Percentiles rank a stretch among this genome's conserved stretches.
phyloP scores from a whole-genome alignment of 306 rosid genomes.

The Corylus avellana region DNA sequence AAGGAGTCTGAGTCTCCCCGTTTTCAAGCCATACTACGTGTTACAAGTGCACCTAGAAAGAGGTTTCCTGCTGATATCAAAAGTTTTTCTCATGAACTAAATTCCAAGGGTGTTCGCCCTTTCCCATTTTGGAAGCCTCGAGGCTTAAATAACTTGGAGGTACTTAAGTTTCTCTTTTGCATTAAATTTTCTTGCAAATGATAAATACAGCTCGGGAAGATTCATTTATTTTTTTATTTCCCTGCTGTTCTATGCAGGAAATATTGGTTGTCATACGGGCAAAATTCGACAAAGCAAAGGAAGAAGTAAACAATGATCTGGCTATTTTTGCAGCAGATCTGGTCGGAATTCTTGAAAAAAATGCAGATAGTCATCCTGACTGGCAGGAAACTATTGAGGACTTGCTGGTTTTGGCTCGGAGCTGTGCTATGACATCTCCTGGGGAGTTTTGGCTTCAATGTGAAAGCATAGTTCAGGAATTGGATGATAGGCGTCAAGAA shows the following conservation, averaged over 20 bases:
- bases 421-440: slow-evolving; percentile 89
- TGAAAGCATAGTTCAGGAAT: slow-evolving; percentile 96
- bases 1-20: slow-evolving; percentile 99
- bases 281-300: slow-evolving; percentile 94
- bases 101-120: slow-evolving; percentile 94
- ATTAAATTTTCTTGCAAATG: slow-evolving; percentile 13
- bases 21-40: slow-evolving; percentile 93
- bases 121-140: slow-evolving; percentile 97
- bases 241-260: slow-evolving; percentile 62
- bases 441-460: slow-evolving; percentile 99
- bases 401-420: slow-evolving; percentile 90
- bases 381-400: slow-evolving; percentile 97
- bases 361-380: slow-evolving; percentile 91
- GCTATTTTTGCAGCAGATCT: slow-evolving; percentile 96
- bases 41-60: slow-evolving; percentile 96
- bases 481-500: slow-evolving; percentile 99
- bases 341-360: slow-evolving; percentile 89
- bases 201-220: slow-evolving; percentile 29
- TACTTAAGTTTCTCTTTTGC: slow-evolving; percentile 35
- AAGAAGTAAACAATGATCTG: slow-evolving; percentile 85
- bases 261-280: slow-evolving; percentile 75
- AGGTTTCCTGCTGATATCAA: slow-evolving; percentile 83
- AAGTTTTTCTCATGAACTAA: slow-evolving; percentile 95
- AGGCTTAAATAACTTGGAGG: slow-evolving; percentile 93
- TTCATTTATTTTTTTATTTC: slow-evolving; percentile 23